These are phyloP conservation scores for Aurantiochytrium sp. DNA, from an alignment of 108 stramenopile genomes.

Conservation along the genomic window DNA sequence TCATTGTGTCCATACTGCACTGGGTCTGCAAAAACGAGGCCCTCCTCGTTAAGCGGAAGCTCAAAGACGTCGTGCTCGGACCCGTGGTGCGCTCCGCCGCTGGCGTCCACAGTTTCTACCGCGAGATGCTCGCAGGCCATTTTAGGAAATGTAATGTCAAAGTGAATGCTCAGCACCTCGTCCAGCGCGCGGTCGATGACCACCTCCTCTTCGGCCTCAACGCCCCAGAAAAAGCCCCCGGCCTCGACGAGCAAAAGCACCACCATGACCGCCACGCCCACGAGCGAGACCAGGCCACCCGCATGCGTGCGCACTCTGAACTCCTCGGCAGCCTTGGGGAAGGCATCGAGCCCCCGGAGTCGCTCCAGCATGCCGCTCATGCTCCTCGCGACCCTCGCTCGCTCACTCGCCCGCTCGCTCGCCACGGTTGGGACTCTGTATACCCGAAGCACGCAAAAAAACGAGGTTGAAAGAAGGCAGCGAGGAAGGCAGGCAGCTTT, in stretches of 20 bases:
- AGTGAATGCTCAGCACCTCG: neutral
- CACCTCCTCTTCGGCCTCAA: neutral
- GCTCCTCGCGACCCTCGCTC: too few species aligned
- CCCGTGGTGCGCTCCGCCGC: neutral
- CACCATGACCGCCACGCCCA: neutral
- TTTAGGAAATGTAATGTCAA: neutral
- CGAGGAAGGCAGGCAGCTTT: too few species aligned
- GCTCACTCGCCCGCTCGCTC: too few species aligned
- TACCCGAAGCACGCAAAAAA: too few species aligned
- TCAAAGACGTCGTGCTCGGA: neutral
- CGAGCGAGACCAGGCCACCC: neutral
- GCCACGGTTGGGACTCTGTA: too few species aligned
- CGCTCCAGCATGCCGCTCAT: neutral
- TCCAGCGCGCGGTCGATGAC: neutral
- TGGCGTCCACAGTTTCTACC: neutral
- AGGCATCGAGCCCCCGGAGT: neutral
- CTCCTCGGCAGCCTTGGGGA: neutral
- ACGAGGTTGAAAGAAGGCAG: too few species aligned
- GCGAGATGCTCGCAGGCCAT: neutral
- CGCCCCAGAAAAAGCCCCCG: neutral
- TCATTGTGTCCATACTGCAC: neutral
- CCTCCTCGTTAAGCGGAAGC: neutral
- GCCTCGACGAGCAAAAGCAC: neutral
- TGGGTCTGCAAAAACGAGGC: neutral
- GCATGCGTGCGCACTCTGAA: neutral